Percentiles rank a stretch among this genome's conserved stretches.
These are phyloP conservation scores for Cystobasidium pallidum DNA, from an alignment of 1,284 basidiomycete species.

Conservation along the genomic window DNA sequence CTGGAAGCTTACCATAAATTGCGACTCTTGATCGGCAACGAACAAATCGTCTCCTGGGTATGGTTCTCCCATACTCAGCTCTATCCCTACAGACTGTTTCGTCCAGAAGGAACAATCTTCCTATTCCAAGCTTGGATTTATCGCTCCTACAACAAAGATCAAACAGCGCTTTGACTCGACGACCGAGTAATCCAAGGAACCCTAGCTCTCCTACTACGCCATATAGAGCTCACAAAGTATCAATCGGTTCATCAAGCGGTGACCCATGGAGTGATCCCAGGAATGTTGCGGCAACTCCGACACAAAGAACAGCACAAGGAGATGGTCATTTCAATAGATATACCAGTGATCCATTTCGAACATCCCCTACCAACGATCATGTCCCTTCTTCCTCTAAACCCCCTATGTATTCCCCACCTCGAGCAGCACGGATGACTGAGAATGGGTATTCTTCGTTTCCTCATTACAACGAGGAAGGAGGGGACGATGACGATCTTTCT, in stretches of 20 bases:
- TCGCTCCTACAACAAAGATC: neutral
- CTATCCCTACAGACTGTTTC: conserved; percentile 60
- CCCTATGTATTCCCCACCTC: conserved; percentile 22
- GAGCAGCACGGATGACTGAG: neutral
- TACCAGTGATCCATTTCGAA: neutral
- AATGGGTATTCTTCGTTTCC: conserved; percentile 32
- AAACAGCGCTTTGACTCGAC: neutral
- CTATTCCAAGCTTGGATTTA: conserved; percentile 29
- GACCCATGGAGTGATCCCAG: conserved; percentile 34
- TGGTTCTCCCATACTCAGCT: too few relatives aligned
- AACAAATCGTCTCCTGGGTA: too few relatives aligned
- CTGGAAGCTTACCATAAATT: too few relatives aligned
- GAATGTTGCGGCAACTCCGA: neutral
- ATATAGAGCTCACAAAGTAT: conserved; percentile 16
- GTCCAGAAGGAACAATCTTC: conserved; percentile 61
- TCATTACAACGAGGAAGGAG: conserved; percentile 21
- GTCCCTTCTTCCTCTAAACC: neutral
- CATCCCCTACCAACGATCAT: neutral
- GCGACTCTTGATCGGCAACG: too few relatives aligned
- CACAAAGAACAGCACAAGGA: neutral
- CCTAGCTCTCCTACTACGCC: conserved; percentile 14
- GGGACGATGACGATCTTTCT: neutral
- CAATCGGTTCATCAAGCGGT: conserved; percentile 6
- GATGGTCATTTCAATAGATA: neutral
- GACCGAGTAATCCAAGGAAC: conserved; percentile 3